Conservation (phyloP, 306 rosid species). For the Crataegus laevigata region DNA sequence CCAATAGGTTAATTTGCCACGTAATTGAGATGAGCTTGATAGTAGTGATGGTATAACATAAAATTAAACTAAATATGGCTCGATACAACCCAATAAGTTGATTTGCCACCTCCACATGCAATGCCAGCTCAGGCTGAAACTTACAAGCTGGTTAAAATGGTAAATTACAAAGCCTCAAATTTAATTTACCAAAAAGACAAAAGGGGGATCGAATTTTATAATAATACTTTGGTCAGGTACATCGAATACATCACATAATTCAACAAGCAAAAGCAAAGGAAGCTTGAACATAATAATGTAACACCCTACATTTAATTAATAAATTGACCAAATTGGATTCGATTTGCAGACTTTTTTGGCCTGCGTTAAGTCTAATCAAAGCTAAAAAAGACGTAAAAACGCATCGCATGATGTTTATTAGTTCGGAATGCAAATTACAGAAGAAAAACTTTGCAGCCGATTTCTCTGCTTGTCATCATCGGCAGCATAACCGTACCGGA, state of each 20-base stretch:
- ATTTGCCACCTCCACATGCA: background rate
- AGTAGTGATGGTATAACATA: too few species aligned
- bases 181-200: background rate
- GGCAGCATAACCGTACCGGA: too few species aligned
- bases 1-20: too few species aligned
- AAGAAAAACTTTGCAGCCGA: background rate
- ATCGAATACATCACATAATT: too few species aligned
- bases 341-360: background rate
- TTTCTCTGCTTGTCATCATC: too few species aligned
- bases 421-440: background rate
- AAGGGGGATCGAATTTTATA: too few species aligned
- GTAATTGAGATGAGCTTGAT: too few species aligned
- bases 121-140: background rate
- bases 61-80: too few species aligned
- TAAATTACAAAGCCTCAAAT: background rate
- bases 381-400: background rate
- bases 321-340: background rate
- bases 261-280: too few species aligned
- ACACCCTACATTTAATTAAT: background rate
- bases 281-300: too few species aligned
- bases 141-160: background rate
- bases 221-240: background rate
- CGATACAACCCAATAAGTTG: rapidly evolving
- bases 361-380: background rate
- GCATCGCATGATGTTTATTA: background rate